Evolutionary conservation across 129 eudicot species (phyloP), one percentile per base, ranked within the genome.

Genomic region (Centella asiatica): DNA sequence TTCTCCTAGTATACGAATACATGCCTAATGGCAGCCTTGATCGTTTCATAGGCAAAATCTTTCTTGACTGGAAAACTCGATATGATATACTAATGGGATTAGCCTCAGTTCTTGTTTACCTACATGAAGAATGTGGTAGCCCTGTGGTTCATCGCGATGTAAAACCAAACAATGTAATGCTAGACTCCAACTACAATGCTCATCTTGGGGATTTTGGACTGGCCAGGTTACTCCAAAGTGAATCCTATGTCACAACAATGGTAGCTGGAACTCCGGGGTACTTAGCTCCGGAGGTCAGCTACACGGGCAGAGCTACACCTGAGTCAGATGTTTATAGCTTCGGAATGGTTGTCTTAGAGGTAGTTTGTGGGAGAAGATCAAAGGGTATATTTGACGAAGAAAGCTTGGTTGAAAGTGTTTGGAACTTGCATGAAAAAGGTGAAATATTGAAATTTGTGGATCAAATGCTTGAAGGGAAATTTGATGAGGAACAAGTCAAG

Each of bases 1-100:
- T 83, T 47, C 87, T 86, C 19, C 81, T 86, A 9, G 90, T 86
- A 12, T 86, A 86, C 28, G 87, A 80, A 29, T 87, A 80, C 68
- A 87, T 87, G 95, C 81, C 85, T 6, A 87, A 87, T 13, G 85
- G 87, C 33, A 87, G 95, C 66, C 90, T 87, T 1, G 87, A 87
- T 42, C 66, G 57, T 6, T 83, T 77, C 81, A 76, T 82, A 1
- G 86, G 89, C 22, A 79, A 74, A 66, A 4, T 51, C 14, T 65
- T 60, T 31, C 79, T 85, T 0, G 65, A 79, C 4, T 82, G 89
- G 95, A 56, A 79, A 60, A 78, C 80, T 1, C 69, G 95, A 39
- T 66, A 66, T 72, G 72, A 83, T 27, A 78, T 87, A n/a, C 69
- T 87, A 6, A 67, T 36, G 20, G 90, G 87, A 0, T 18, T 87